Percentiles rank a stretch among this genome's conserved stretches.
phyloP scores from a whole-genome alignment of 257 asterid genomes.

The Haberlea rhodopensis region DNA sequence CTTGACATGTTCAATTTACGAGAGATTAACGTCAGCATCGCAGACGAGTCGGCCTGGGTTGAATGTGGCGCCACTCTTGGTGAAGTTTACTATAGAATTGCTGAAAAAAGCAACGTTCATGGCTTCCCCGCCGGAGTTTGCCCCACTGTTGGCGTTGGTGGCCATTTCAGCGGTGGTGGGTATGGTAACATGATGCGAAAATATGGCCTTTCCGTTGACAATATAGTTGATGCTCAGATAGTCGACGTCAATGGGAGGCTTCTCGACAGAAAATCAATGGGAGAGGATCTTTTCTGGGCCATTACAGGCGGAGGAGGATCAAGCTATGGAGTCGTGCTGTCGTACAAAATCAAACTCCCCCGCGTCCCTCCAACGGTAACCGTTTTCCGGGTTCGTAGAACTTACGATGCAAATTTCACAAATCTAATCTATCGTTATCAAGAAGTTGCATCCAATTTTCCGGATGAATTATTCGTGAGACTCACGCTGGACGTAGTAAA shows the following conservation, averaged over 20 bases:
- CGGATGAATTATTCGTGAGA: slow-evolving; percentile 37
- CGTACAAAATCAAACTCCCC: slow-evolving; percentile 45
- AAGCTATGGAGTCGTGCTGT: slow-evolving; percentile 45
- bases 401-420: slow-evolving; percentile 31
- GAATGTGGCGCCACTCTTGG: slow-evolving; percentile 49
- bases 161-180: slow-evolving; percentile 57
- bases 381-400: slow-evolving; percentile 34
- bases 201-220: slow-evolving; percentile 51
- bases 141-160: slow-evolving; percentile 59
- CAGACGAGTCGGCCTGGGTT: slow-evolving; percentile 44
- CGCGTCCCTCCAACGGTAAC: slow-evolving; percentile 33
- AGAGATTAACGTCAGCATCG: slow-evolving; percentile 30
- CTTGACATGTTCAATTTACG: slow-evolving; percentile 53
- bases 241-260: slow-evolving; percentile 43
- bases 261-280: slow-evolving; percentile 47
- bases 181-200: slow-evolving; percentile 58
- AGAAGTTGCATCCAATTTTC: slow-evolving; percentile 30
- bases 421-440: slow-evolving; percentile 35
- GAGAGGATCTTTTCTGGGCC: slow-evolving; percentile 64
- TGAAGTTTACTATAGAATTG: slow-evolving; percentile 43
- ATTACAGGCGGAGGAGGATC: slow-evolving; percentile 55
- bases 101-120: slow-evolving; percentile 33
- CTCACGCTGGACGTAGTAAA: slow-evolving; percentile 32
- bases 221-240: slow-evolving; percentile 43
- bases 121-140: slow-evolving; percentile 57